phyloP scores from a whole-genome alignment of 2,329 filamentous ascomycete species.

The Fusarium protoensiforme region DNA sequence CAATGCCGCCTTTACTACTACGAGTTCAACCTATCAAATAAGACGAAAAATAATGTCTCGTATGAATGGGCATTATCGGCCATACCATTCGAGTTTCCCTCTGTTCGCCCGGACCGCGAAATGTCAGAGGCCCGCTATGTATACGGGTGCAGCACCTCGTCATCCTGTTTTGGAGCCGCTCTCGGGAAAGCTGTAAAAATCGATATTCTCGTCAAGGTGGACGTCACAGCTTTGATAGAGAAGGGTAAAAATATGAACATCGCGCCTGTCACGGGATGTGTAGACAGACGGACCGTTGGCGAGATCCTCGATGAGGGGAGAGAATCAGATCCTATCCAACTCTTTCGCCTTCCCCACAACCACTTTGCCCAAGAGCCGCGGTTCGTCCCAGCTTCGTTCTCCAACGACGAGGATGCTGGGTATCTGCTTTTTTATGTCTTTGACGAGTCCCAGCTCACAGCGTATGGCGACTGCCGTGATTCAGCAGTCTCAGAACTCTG shows the following conservation, averaged over 20 bases:
- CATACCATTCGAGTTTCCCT: slow-evolving; percentile 77
- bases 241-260: slow-evolving; percentile 60
- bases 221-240: slow-evolving; percentile 63
- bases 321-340: slow-evolving; percentile 65
- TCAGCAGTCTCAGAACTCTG: slow-evolving; percentile 70
- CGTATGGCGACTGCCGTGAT: slow-evolving; percentile 55
- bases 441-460: slow-evolving; percentile 72
- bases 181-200: slow-evolving; percentile 75
- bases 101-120: slow-evolving; percentile 62
- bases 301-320: slow-evolving; percentile 62
- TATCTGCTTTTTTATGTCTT: slow-evolving; percentile 77
- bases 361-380: slow-evolving; percentile 75
- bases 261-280: slow-evolving; percentile 66
- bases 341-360: slow-evolving; percentile 69
- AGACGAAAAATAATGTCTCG: slow-evolving; percentile 54
- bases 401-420: slow-evolving; percentile 67
- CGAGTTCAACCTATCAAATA: slow-evolving; percentile 60
- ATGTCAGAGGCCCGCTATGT: slow-evolving; percentile 71
- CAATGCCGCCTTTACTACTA: slow-evolving; percentile 79
- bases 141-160: slow-evolving; percentile 73
- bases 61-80: slow-evolving; percentile 73
- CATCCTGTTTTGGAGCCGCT: slow-evolving; percentile 67
- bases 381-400: slow-evolving; percentile 64
- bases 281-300: slow-evolving; percentile 66
- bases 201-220: slow-evolving; percentile 72